Evolutionary conservation across 2,329 filamentous ascomycete genomes (phyloP), one percentile per base, ranked within the genome.

Genomic region (Nemania sp.): DNA sequence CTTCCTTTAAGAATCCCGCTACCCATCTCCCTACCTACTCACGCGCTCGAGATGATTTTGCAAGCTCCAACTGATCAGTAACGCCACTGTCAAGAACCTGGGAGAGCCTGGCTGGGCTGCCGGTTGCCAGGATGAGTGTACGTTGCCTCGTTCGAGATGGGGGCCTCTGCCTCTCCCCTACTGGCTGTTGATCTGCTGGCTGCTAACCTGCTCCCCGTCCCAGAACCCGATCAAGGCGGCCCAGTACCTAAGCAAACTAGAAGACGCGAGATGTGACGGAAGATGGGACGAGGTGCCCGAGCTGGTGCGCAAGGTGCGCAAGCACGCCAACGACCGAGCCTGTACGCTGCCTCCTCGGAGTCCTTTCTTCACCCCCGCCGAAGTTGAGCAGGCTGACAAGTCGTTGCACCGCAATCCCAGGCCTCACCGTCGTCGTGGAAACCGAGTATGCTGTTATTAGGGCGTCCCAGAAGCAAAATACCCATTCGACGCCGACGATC

Each of bases 301-400:
- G 78, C 84, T 96, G 65, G 88, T 95, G 70, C 87, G 94, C 74
- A 99, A 99, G 78, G 85, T 98, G 71, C 90, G 90, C 72, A 98
- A 99, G 77, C 94, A 99, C 83, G 91, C 92, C 69, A 89, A 92
- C 42, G 86, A 90, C 63, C 86, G 91, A 75, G 85, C 86, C 77
- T 97, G 94, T 97, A 88, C 70, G 86, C 73, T 65, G 58, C 62
- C 48, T 49, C 34, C 49, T 39, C 15, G 4, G 25, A 29, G 39
- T 50, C 57, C n/a, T 45, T 52, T 35, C 29, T 18, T 15, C 17
- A 11, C 34, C 6, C 11, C 52, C 54, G 46, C 32, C 25, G 17
- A 51, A 43, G n/a, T 17, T 42, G 62, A 39, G 21, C 47, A 62
- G 25, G 46, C 64, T 69, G 35, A 72, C 65, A 45, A 20, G 40